Conservation (phyloP, 2,329 filamentous ascomycete species). For the Fusarium decemcellulare region DNA sequence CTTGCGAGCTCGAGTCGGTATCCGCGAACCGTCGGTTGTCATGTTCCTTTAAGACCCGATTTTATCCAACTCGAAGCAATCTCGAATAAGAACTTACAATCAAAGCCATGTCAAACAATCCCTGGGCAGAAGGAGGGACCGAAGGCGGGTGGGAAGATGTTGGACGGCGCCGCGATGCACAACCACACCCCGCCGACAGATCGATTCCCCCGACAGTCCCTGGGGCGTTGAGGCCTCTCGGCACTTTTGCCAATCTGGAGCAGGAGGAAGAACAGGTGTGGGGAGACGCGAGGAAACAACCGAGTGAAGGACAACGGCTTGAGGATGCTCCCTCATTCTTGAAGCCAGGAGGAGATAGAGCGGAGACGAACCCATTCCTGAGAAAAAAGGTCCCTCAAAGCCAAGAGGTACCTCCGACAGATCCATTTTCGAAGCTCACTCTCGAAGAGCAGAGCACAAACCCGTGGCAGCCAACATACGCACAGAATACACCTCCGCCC, state of each 20-base stretch:
- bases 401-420: constrained; percentile 49
- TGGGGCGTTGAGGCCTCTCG: constrained; percentile 51
- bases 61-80: constrained; percentile 9
- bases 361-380: constrained; percentile 68
- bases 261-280: constrained; percentile 51
- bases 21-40: neutral
- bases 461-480: constrained; percentile 51
- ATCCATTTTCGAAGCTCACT: constrained; percentile 59
- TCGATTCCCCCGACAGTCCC: constrained; percentile 45
- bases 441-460: constrained; percentile 58
- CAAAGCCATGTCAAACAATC: constrained; percentile 40
- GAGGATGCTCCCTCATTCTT: constrained; percentile 50
- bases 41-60: constrained; percentile 30
- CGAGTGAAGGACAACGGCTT: constrained; percentile 7
- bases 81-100: constrained; percentile 2
- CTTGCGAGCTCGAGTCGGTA: constrained; percentile 8
- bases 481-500: constrained; percentile 32
- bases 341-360: constrained; percentile 51
- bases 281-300: constrained; percentile 46
- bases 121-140: constrained; percentile 43
- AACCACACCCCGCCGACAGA: constrained; percentile 6
- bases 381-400: constrained; percentile 60
- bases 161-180: constrained; percentile 30
- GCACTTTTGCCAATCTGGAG: constrained; percentile 33
- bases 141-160: constrained; percentile 45